phyloP scores from a whole-genome alignment of 495 filamentous ascomycete species.

The Penicillium mononematosum region DNA sequence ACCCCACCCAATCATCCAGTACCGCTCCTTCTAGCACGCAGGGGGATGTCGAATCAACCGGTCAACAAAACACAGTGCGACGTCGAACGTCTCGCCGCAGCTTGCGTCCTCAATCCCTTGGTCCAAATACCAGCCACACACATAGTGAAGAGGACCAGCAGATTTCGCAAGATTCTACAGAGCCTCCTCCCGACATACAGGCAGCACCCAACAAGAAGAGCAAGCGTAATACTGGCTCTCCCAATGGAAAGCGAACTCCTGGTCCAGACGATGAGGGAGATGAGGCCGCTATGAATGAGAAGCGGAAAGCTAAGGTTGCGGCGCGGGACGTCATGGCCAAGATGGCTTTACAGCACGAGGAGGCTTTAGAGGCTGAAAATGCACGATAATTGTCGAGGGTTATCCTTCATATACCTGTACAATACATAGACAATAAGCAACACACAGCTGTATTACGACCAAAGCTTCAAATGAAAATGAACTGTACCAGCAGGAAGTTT shows the following conservation, averaged over 20 bases:
- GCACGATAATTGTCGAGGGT: slow-evolving; percentile 13
- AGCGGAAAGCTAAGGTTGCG: slow-evolving; percentile 40
- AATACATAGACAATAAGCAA: background rate
- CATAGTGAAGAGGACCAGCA: background rate
- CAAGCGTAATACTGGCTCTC: slow-evolving; percentile 9
- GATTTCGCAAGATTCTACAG: background rate
- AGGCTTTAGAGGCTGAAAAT: slow-evolving; percentile 42
- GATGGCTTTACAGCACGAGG: slow-evolving; percentile 46
- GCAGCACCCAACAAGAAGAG: slow-evolving; percentile 9
- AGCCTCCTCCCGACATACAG: background rate
- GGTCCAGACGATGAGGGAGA: slow-evolving; percentile 3
- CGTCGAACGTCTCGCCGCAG: slow-evolving; percentile 20
- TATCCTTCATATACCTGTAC: background rate
- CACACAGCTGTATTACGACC: background rate
- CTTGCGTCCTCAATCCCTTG: slow-evolving; percentile 15
- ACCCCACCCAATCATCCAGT: slow-evolving; percentile 17
- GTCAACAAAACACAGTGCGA: background rate
- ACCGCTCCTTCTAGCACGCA: slow-evolving; percentile 1
- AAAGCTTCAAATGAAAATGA: background rate
- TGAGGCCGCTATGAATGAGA: slow-evolving; percentile 21
- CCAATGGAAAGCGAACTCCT: background rate
- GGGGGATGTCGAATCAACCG: slow-evolving; percentile 2
- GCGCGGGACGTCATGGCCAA: slow-evolving; percentile 40
- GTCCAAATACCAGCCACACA: background rate
- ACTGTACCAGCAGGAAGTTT: background rate